Percentiles rank a stretch among this genome's conserved stretches.
These are phyloP conservation scores for Ustilago vetiveriae DNA, from an alignment of 1,284 basidiomycete genomes.

Conservation along the genomic window DNA sequence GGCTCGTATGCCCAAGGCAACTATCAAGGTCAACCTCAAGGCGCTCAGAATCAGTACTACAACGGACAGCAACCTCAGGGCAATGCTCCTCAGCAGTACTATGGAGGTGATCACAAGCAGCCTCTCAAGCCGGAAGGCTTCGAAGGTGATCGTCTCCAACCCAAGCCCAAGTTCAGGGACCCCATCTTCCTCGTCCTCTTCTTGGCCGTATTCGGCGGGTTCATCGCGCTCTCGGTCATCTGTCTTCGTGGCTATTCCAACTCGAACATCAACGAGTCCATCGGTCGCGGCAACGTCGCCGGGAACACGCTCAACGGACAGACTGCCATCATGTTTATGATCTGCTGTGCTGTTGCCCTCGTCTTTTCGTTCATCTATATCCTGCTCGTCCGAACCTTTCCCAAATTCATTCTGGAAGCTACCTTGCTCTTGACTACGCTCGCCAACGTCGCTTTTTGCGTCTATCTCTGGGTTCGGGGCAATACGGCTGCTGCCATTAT, in stretches of 20 bases:
- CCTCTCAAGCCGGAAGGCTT: slow-evolving; percentile 56
- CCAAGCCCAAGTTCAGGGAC: slow-evolving; percentile 59
- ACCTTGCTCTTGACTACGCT: slow-evolving; percentile 54
- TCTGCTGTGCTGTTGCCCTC: slow-evolving; percentile 75
- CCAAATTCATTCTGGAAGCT: slow-evolving; percentile 70
- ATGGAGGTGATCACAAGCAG: slow-evolving; percentile 46
- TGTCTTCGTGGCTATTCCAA: slow-evolving; percentile 56
- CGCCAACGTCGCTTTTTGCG: slow-evolving; percentile 50
- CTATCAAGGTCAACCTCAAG: slow-evolving; percentile 50
- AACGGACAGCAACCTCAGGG: slow-evolving; percentile 32
- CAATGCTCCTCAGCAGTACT: slow-evolving; percentile 34
- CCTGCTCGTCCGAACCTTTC: slow-evolving; percentile 77
- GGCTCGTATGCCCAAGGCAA: slow-evolving; percentile 27
- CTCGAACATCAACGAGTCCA: slow-evolving; percentile 27
- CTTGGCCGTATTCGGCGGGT: slow-evolving; percentile 66
- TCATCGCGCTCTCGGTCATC: slow-evolving; percentile 67
- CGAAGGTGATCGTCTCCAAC: slow-evolving; percentile 54
- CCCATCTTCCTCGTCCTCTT: slow-evolving; percentile 67
- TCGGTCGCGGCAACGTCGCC: slow-evolving; percentile 72
- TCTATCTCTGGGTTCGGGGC: slow-evolving; percentile 52
- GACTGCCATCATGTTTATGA: slow-evolving; percentile 77
- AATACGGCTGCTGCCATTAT: slow-evolving; percentile 57
- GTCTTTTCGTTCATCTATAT: slow-evolving; percentile 71
- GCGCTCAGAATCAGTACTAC: slow-evolving; percentile 52
- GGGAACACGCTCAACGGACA: slow-evolving; percentile 77